Conservation (phyloP, 2,329 filamentous ascomycete genomes). For the Fusarium anthophilum region DNA sequence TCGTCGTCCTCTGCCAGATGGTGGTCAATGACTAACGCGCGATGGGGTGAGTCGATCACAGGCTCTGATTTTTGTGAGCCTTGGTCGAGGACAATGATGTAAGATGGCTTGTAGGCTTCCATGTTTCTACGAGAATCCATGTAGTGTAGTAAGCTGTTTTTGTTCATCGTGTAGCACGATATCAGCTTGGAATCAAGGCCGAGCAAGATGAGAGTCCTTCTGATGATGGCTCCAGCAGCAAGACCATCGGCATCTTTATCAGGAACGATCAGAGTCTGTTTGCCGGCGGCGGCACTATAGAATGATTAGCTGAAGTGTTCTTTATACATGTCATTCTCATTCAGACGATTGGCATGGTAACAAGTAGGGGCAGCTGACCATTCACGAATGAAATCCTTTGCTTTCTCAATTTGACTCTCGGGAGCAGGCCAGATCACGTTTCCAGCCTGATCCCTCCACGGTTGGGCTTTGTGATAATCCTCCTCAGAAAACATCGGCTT, state of each 20-base stretch:
- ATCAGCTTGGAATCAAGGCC: constrained; percentile 64
- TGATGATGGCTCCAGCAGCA: constrained; percentile 69
- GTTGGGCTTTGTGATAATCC: constrained; percentile 24
- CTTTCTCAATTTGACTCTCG: constrained; percentile 61
- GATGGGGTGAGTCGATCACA: constrained; percentile 60
- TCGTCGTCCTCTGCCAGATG: constrained; percentile 64
- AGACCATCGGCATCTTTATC: constrained; percentile 77
- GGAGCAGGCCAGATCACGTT: constrained; percentile 70
- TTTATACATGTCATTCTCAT: background rate
- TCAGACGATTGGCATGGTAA: background rate
- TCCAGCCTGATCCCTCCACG: constrained; percentile 52
- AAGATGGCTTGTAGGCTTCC: constrained; percentile 59
- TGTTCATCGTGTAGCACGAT: constrained; percentile 66
- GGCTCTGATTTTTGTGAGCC: constrained; percentile 66
- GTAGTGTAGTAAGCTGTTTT: constrained; percentile 67
- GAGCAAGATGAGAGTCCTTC: constrained; percentile 66
- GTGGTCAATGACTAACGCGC: constrained; percentile 71
- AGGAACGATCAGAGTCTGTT: constrained; percentile 68
- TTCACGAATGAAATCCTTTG: constrained; percentile 64
- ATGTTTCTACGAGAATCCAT: constrained; percentile 62
- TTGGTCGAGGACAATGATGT: constrained; percentile 73
- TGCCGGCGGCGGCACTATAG: background rate
- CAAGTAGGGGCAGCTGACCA: constrained; percentile 54
- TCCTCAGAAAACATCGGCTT: background rate
- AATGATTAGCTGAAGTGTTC: constrained; percentile 6